phyloP scores from a whole-genome alignment of 352 stramenopile genomes.

The Globisporangium echinulatum region DNA sequence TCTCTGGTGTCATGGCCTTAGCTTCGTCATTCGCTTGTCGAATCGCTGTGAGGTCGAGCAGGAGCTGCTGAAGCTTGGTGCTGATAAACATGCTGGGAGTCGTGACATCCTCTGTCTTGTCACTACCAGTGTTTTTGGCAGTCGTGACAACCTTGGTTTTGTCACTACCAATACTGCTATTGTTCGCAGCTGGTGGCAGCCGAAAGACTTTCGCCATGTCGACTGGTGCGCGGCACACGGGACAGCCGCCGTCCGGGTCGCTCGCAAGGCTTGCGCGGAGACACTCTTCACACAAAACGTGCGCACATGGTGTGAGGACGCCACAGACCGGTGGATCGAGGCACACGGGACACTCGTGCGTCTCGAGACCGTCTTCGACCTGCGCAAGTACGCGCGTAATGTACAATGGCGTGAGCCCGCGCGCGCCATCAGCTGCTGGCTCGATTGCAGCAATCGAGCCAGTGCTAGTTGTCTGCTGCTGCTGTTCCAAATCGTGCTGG shows the following conservation, averaged over 20 bases:
- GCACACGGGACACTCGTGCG: slow-evolving; percentile 83
- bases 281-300: slow-evolving; percentile 80
- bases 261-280: slow-evolving; percentile 50
- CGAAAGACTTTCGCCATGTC: slow-evolving; percentile 56
- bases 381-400: slow-evolving; percentile 73
- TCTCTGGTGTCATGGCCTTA: too few relatives aligned
- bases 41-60: slow-evolving; percentile 56
- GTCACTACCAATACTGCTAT: neutral
- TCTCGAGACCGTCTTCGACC: slow-evolving; percentile 69
- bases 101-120: neutral
- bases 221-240: slow-evolving; percentile 67
- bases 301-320: slow-evolving; percentile 80
- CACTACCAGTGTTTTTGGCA: neutral
- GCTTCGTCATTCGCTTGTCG: slow-evolving; percentile 37
- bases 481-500: slow-evolving; percentile 35
- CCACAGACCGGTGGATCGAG: slow-evolving; percentile 58
- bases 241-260: slow-evolving; percentile 61
- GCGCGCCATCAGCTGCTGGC: neutral
- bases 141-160: neutral
- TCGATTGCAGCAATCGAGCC: neutral
- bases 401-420: slow-evolving; percentile 42
- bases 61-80: slow-evolving; percentile 59
- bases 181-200: slow-evolving; percentile 20
- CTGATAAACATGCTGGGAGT: slow-evolving; percentile 42
- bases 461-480: neutral